Conservation (phyloP, 192 early-diverging fungal species). For the Geranomyces michiganensis region DNA sequence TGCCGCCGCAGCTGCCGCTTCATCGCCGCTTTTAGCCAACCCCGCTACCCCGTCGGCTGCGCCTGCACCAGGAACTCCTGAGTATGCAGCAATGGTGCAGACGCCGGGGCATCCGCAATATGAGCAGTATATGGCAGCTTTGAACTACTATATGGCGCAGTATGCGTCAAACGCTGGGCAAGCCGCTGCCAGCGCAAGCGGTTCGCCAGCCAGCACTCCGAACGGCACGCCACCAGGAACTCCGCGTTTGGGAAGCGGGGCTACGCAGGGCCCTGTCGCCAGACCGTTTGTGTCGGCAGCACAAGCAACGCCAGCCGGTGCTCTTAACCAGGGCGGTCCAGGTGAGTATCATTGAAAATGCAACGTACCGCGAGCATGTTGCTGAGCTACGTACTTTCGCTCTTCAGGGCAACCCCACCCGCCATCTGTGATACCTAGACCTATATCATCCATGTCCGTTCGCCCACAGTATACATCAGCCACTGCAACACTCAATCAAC, state of each 20-base stretch:
- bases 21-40: background rate
- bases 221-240: slow-evolving; percentile 13
- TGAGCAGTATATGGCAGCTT: slow-evolving; percentile 23
- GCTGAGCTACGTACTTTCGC: too few species aligned
- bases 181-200: slow-evolving; percentile 2
- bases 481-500: too few species aligned
- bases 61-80: background rate
- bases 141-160: slow-evolving; percentile 31
- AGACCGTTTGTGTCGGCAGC: background rate
- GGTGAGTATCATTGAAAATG: too few species aligned
- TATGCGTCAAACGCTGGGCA: background rate
- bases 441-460: background rate
- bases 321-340: too few species aligned
- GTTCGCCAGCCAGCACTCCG: slow-evolving; percentile 17
- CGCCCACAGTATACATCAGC: too few species aligned
- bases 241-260: background rate
- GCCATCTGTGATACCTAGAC: background rate
- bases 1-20: background rate
- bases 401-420: too few species aligned
- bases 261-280: background rate
- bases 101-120: slow-evolving; percentile 34
- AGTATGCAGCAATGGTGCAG: slow-evolving; percentile 5
- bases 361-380: too few species aligned
- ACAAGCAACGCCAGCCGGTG: too few species aligned
- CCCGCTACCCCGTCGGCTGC: background rate